These are phyloP conservation scores for Mytilinidion resinicola DNA, from an alignment of 495 filamentous ascomycete species.

Conservation along the genomic window DNA sequence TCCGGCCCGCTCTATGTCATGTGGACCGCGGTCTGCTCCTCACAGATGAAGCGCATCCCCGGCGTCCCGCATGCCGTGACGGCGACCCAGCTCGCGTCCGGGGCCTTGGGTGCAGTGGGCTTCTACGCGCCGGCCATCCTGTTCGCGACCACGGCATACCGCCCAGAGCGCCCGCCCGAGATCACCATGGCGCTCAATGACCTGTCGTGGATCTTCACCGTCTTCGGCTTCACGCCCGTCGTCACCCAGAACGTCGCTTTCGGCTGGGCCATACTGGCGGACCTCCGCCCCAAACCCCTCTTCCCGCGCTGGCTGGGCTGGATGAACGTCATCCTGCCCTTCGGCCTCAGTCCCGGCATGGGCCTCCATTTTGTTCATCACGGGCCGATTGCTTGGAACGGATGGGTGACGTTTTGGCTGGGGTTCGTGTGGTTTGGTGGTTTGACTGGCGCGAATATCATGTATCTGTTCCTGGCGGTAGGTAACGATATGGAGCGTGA, in stretches of 20 bases:
- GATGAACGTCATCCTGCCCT: background rate
- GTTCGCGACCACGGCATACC: conserved; percentile 2
- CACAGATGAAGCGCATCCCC: conserved; percentile 5
- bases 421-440: background rate
- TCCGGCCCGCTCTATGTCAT: background rate
- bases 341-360: background rate
- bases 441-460: background rate
- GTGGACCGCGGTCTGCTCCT: background rate
- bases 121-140: conserved; percentile 3
- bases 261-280: background rate
- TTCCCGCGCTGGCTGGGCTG: background rate
- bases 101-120: background rate
- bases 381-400: conserved; percentile 1
- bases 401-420: conserved; percentile 1
- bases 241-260: background rate
- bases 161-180: conserved; percentile 1
- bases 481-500: background rate
- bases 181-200: conserved; percentile 1
- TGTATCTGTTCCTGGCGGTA: background rate
- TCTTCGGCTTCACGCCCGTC: background rate
- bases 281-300: background rate
- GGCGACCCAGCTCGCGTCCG: background rate
- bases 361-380: background rate
- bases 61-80: background rate
- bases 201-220: background rate